Evolutionary conservation across 805 yeast species (phyloP), one percentile per base, ranked within the genome.

Genomic region (Yarrowia hollandica): DNA sequence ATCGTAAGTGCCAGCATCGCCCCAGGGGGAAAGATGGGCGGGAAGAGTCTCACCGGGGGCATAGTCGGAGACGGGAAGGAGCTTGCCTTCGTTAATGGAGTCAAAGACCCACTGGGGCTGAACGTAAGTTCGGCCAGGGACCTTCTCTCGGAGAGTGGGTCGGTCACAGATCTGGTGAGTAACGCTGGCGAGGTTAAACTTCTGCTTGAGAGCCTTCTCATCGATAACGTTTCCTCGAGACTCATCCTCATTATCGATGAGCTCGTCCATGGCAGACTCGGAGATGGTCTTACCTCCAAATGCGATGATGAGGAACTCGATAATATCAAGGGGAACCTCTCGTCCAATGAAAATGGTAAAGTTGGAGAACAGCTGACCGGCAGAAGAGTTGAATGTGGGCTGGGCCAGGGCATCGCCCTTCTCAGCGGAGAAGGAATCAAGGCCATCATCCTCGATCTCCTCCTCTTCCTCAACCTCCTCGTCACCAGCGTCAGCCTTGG

Each of bases 51-150:
- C 97, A 60, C 99, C 99, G 5, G 97, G 96, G 41, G 95, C 87
- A 70, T 94, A 94, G 59, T 79, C 79, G 59, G 85, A 84, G 19
- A 89, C 96, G 16, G 94, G 82, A 61, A 87, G 77, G 62, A 94
- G 77, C 61, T 81, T 77, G 52, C 82, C 81, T 74, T 86, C 86
- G 76, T 94, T 94, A 62, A 94, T 76, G 68, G 86, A 85, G 72
- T 94, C 99, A 71, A 94, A 91, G 26, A 94, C 79, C 99, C 99
- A 94, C 77, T 94, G 99, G 16, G 99, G 99, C 75, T 94, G 99
- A 48, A 92, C 72, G 69, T 94, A 94, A 0, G 96, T 88, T 77
- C 98, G 83, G 55, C 97, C 97, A 62, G 90, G 86, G 41, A 90
- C 89, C 70, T 85, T 88, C 63, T 82, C 79, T 25, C 79, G 70